Evolutionary conservation across 208 protist genomes (phyloP).

Genomic region (Crithidia expoeki): DNA sequence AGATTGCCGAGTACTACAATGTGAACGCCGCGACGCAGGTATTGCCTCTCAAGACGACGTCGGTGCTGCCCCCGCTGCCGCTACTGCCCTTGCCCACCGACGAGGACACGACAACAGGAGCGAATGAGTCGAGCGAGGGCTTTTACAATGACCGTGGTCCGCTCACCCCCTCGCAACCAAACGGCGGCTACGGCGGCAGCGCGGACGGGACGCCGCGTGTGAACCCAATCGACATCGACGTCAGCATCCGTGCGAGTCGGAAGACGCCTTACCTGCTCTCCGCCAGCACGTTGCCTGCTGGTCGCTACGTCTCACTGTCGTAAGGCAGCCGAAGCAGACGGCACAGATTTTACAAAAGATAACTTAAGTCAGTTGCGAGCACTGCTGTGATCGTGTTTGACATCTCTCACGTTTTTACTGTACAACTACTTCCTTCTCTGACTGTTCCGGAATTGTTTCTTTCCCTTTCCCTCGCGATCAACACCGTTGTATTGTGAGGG

Average conservation of each 20-base stretch:
- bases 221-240: slow-evolving; percentile 27
- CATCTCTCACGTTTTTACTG: slow-evolving; percentile 3
- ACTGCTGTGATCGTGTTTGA: too few relatives aligned
- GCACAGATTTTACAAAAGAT: neutral
- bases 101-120: slow-evolving; percentile 14
- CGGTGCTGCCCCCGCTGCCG: slow-evolving; percentile 30
- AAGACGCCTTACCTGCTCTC: slow-evolving; percentile 7
- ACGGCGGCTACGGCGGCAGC: slow-evolving; percentile 5
- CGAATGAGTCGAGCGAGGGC: slow-evolving; percentile 21
- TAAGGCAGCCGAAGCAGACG: neutral
- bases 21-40: slow-evolving; percentile 31
- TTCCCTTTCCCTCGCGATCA: too few relatives aligned
- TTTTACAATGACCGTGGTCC: neutral
- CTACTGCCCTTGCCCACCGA: slow-evolving; percentile 9
- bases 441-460: slow-evolving; percentile 1
- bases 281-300: slow-evolving; percentile 16
- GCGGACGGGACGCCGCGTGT: slow-evolving; percentile 6
- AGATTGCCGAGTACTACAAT: slow-evolving; percentile 29
- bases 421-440: slow-evolving; percentile 1
- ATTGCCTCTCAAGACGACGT: slow-evolving; percentile 22
- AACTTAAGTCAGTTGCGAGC: neutral
- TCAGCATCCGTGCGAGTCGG: slow-evolving; percentile 17
- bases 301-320: slow-evolving; percentile 23
- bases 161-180: slow-evolving; percentile 4
- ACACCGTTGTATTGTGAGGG: too few relatives aligned